Evolutionary conservation across 768 basidiomycete species (phyloP).

Genomic region (Agrocybe praecox): DNA sequence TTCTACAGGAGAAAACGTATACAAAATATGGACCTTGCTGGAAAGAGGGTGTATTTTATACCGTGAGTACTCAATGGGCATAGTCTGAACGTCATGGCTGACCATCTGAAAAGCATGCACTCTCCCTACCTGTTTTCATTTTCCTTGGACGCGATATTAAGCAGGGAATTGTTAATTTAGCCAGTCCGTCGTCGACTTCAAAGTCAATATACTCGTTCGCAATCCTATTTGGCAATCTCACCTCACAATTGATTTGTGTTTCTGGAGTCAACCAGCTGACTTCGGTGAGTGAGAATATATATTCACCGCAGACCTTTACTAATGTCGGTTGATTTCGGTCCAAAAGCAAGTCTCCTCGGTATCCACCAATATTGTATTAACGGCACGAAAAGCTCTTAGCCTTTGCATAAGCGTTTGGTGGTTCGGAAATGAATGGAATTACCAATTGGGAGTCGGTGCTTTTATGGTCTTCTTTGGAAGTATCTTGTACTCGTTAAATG

Average conservation of each 20-base stretch:
- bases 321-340: constrained; percentile 8
- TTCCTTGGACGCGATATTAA: constrained; percentile 60
- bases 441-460: constrained; percentile 65
- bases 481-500: constrained; percentile 51
- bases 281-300: constrained; percentile 53
- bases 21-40: constrained; percentile 74
- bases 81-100: not conserved
- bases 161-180: constrained; percentile 54
- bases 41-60: constrained; percentile 86
- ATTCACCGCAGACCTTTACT: not conserved
- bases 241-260: constrained; percentile 80
- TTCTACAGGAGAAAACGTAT: constrained; percentile 80
- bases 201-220: constrained; percentile 48
- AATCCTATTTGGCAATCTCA: constrained; percentile 62
- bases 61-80: constrained; percentile 39
- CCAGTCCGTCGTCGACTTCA: constrained; percentile 30
- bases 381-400: constrained; percentile 78
- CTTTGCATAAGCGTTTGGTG: constrained; percentile 85
- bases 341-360: constrained; percentile 73
- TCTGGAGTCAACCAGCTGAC: constrained; percentile 81
- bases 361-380: constrained; percentile 80
- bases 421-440: constrained; percentile 77
- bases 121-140: constrained; percentile 78
- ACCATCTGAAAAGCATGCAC: constrained; percentile 55
- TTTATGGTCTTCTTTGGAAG: constrained; percentile 75